Percentiles rank a stretch among this genome's conserved stretches.
These are phyloP conservation scores for Aspergillus ruber DNA, from an alignment of 2,329 filamentous ascomycete genomes.

Conservation along the genomic window DNA sequence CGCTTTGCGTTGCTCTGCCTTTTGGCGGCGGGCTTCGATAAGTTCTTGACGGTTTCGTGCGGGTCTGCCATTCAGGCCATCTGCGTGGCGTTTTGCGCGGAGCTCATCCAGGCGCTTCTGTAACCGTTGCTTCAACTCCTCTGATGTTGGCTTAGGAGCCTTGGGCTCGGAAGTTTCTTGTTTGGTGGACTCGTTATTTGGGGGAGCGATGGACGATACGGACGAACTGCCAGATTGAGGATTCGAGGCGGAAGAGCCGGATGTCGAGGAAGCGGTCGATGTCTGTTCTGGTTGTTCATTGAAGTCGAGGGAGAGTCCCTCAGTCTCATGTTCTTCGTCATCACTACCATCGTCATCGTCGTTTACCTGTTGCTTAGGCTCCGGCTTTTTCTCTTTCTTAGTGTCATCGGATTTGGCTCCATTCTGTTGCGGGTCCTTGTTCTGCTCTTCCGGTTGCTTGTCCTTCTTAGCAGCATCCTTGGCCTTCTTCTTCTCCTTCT, in stretches of 20 bases:
- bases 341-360: conserved; percentile 12
- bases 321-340: conserved; percentile 39
- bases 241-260: conserved; percentile 52
- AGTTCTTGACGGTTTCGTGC: conserved; percentile 85
- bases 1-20: conserved; percentile 77
- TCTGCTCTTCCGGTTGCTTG: conserved; percentile 20
- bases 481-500: conserved; percentile 31
- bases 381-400: conserved; percentile 10
- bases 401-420: conserved; percentile 14
- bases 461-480: conserved; percentile 29
- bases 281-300: conserved; percentile 31
- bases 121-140: conserved; percentile 70
- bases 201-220: conserved; percentile 58
- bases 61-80: conserved; percentile 71
- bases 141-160: conserved; percentile 61
- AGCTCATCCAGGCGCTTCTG: conserved; percentile 78
- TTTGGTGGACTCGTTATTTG: conserved; percentile 21
- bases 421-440: conserved; percentile 11
- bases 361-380: conserved; percentile 15
- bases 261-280: conserved; percentile 41
- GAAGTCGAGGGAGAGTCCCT: conserved; percentile 47
- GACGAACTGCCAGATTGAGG: conserved; percentile 56
- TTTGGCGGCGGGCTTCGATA: conserved; percentile 79
- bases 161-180: conserved; percentile 43
- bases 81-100: conserved; percentile 78